Evolutionary conservation across 2,329 filamentous ascomycete genomes (phyloP), one percentile per base, ranked within the genome.

Genomic region (Penicillium sp.): DNA sequence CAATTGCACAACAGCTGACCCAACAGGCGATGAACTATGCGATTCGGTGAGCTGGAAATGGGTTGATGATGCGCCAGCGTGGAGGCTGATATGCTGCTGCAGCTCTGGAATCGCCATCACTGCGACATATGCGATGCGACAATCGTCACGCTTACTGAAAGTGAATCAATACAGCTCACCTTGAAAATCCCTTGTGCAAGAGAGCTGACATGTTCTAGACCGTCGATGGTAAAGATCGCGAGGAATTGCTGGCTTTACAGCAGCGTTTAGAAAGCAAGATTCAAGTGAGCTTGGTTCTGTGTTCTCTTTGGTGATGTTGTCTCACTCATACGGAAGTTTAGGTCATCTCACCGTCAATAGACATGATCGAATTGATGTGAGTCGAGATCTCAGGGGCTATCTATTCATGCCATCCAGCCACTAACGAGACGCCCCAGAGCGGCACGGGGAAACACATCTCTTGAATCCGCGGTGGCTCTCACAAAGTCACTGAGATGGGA

Each of bases 21-120:
- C 79, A 84, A 58, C 88, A 94, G 72, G 88, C 88, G 43, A 85
- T 94, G 79, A 95, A 89, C 72, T 94, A 93, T 79, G 90, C 90
- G 65, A 90, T 96, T 61, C 78, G 87, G 69, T 71, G 65, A 45
- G 54, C 32, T 36, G 8, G 43, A 33, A 18, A 74, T 47, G 25
- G 47, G 36, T 41, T 1, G 12, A 18, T 8, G 29, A 12, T 33
- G 8, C 25, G 37, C 9, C n/a, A 12, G 46, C 36, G 28, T 36
- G 38, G 35, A 37, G 32, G 13, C 49, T 58, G 33, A 63, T 9
- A 24, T 7, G 25, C 35, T 27, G 9, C 29, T 36, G 12, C 39
- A 79, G 76, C 43, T 90, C 89, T 13, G 90, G 90, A 43, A 84
- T 97, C 56, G 83, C 86, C 42, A 79, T 95, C 56, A 95, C 90